Base-by-base conservation (phyloP, 1,284 basidiomycete species). In the Porogramme epimiltina region DNA sequence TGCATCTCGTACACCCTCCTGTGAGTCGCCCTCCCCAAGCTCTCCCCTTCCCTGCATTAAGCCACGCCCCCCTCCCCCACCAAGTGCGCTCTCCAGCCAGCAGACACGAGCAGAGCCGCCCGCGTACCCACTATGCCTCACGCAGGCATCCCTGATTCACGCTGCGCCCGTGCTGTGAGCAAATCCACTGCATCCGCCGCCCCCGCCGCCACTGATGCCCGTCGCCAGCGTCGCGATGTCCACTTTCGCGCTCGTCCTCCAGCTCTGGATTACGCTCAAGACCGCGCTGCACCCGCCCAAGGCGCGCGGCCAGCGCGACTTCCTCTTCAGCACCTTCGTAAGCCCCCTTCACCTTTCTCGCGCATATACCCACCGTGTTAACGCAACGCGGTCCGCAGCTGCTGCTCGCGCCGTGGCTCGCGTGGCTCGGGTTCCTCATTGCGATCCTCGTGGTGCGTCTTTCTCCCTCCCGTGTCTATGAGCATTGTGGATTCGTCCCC, bases 1-100 rank as follows among this genome's bases (percentile, higher is more conserved):
- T 64, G 63, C 41, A 47, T 71, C 25, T 68, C 70, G n/a, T 73
- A 70, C 54, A 64, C 64, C 20, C 51, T 72, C 16, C 55, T 70
- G 57, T 65, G 45, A 51, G 61, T 59, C 18, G 19, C 15, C 8
- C 20, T 16, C n/a, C 13, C 10, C n/a, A 4, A 6, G 8, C 34
- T 13, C 34, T 37, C n/a, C 34, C n/a, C 34, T 16, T 37, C 9
- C n/a, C n/a, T 18, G 8, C 34, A 16, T 37, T 18, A 5, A 13
- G 16, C n/a, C 34, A 37, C 34, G 34, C 34, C 5, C 34, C 9
- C n/a, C n/a, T n/a, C n/a, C n/a, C 8, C 8, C 10, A 37, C 16
- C 4, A 18, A 62, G 60, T 18, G 53, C 56, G 11, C 55, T 60
- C 19, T 41, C 52, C 16, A 58, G 60, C 15, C 50, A 56, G 31